Percentiles rank a stretch among this genome's conserved stretches.
phyloP scores from a whole-genome alignment of 768 basidiomycete species.

The Suillus placidus region DNA sequence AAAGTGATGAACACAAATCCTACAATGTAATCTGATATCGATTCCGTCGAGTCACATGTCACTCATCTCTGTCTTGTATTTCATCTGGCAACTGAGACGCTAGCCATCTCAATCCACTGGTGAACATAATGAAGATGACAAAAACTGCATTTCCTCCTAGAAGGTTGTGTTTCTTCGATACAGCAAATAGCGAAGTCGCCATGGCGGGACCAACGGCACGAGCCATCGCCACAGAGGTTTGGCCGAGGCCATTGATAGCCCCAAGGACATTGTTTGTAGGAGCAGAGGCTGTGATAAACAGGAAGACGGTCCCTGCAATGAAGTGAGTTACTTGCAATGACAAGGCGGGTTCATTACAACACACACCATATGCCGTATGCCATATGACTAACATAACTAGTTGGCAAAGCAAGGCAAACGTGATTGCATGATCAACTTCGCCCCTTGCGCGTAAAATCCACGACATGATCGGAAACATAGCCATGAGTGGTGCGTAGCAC shows the following conservation, averaged over 20 bases:
- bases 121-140: slow-evolving; percentile 39
- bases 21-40: not conserved
- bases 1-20: not conserved
- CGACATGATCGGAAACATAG: slow-evolving; percentile 50
- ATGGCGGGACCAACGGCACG: slow-evolving; percentile 53
- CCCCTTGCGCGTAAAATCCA: slow-evolving; percentile 34
- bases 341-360: not conserved
- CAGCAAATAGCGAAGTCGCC: slow-evolving; percentile 53
- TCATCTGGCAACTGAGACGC: slow-evolving; percentile 29
- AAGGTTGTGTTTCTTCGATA: slow-evolving; percentile 50
- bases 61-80: slow-evolving; percentile 38
- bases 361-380: slow-evolving; percentile 48
- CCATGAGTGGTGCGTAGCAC: slow-evolving; percentile 42
- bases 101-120: slow-evolving; percentile 26
- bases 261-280: slow-evolving; percentile 59
- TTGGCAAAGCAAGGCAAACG: slow-evolving; percentile 38
- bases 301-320: slow-evolving; percentile 49
- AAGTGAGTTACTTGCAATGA: slow-evolving; percentile 7
- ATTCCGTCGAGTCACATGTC: not conserved
- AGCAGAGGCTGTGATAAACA: slow-evolving; percentile 55
- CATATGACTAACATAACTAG: slow-evolving; percentile 30
- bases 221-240: slow-evolving; percentile 47
- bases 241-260: slow-evolving; percentile 59
- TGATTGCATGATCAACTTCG: slow-evolving; percentile 32
- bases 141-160: slow-evolving; percentile 56